Percentiles rank a stretch among this genome's conserved stretches.
Evolutionary conservation across 805 yeast genomes (phyloP).

Genomic region (Henningerozyma blattae): DNA sequence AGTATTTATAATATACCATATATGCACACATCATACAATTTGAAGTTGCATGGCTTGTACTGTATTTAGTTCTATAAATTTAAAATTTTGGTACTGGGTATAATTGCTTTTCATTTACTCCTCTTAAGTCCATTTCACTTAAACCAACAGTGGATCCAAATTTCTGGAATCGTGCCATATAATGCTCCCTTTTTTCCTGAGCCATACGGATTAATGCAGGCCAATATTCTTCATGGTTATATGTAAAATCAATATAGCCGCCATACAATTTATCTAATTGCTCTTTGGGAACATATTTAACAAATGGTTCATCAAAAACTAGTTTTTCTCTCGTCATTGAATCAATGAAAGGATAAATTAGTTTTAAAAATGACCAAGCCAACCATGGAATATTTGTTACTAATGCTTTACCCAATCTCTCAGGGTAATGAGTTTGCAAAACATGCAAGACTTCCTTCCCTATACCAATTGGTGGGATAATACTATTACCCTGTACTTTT

Average conservation of each 20-base stretch:
- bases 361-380: conserved; percentile 83
- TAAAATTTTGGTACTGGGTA: conserved; percentile 12
- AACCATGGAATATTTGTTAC: conserved; percentile 88
- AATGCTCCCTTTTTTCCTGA: conserved; percentile 43
- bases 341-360: conserved; percentile 92
- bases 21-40: too few relatives aligned
- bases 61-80: too few relatives aligned
- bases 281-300: conserved; percentile 64
- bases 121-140: conserved; percentile 72
- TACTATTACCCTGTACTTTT: conserved; percentile 41
- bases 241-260: conserved; percentile 75
- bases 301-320: conserved; percentile 82
- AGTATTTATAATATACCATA: too few relatives aligned
- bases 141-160: conserved; percentile 69
- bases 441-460: conserved; percentile 90
- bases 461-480: conserved; percentile 77
- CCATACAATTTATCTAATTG: conserved; percentile 80
- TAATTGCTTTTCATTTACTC: conserved; percentile 20
- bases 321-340: conserved; percentile 90
- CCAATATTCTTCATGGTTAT: conserved; percentile 75
- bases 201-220: conserved; percentile 53
- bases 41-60: too few relatives aligned
- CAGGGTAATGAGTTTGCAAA: conserved; percentile 95
- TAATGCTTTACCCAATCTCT: conserved; percentile 85
- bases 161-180: conserved; percentile 53